Evolutionary conservation across 306 rosid genomes (phyloP).

Genomic region (Cicer arietinum): DNA sequence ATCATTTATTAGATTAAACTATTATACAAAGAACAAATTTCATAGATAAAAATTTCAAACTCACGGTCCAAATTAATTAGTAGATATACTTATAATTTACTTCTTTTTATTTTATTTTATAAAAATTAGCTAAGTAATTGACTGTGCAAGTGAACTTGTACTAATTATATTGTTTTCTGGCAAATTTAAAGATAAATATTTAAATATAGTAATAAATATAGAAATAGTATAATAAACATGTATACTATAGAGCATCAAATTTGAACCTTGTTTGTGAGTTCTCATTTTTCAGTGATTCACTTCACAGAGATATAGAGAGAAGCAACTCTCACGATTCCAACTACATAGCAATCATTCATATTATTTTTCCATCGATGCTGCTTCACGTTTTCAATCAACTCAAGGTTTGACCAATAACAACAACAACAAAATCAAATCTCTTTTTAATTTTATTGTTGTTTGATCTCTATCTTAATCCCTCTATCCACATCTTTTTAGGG

Average conservation of each 20-base stretch:
- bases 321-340: neutral
- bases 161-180: too few species aligned
- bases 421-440: constrained; percentile 1
- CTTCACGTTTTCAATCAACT: constrained; percentile 15
- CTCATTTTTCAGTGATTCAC: constrained; percentile 2
- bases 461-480: constrained; percentile 40
- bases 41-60: too few species aligned
- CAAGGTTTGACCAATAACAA: constrained; percentile 52
- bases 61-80: too few species aligned
- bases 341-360: neutral
- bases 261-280: too few species aligned
- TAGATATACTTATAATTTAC: neutral
- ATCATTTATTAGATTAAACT: too few species aligned
- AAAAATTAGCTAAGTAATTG: neutral
- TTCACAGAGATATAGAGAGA: neutral
- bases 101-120: neutral
- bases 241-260: too few species aligned
- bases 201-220: too few species aligned
- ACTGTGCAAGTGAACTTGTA: neutral
- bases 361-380: constrained; percentile 37
- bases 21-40: too few species aligned
- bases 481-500: constrained; percentile 40
- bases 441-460: constrained; percentile 38
- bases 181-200: too few species aligned
- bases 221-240: too few species aligned